Evolutionary conservation across 2,329 filamentous ascomycete species (phyloP), one percentile per base, ranked within the genome.

Genomic region (Xylaria sp.): DNA sequence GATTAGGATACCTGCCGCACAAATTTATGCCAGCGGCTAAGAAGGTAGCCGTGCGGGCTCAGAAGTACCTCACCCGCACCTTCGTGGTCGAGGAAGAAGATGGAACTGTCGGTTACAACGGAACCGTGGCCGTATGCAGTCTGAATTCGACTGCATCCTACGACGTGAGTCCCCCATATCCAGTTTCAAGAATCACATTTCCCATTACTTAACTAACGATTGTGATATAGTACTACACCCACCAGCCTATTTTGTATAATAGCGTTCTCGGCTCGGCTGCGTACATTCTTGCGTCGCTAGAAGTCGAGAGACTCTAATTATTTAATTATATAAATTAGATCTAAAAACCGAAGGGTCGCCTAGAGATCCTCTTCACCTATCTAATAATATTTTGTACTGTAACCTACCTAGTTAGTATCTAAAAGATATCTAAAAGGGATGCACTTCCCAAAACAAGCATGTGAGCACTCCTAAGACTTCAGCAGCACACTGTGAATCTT

Each of bases 141-240:
- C 69, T 79, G 33, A 79, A 80, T 68, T 80, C 78, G 47, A 79
- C 72, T 2, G 78, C 78, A 1, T 70, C 66, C 1, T 79, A 77
- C 61, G 74, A 74, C 23, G 73, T 74, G 37, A 71, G 73, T 70
- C 14, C 17, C 19, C 17, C 19, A 19, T 17, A 17, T 8, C 31
- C 11, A 14, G 3, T 45, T 35, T 31, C 23, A 12, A 38, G 2
- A 31, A 19, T 35, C 21, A 31, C 12, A 21, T 3, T 3, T 40
- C 7, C 12, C 37, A 42, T 46, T 17, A 25, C 14, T 49, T 61
- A 4, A 3, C 69, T 72, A 62, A 73, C 46, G 12, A 52, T 9
- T 47, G 15, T 38, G 17, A 47, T 23, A 54, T 55, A 79, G 70
- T 80, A 79, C 64, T 80, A 80, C 42, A 66, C 74, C 15, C 38